Base-by-base conservation (phyloP, 2,329 filamentous ascomycete species). In the Shiraia bambusicola region DNA sequence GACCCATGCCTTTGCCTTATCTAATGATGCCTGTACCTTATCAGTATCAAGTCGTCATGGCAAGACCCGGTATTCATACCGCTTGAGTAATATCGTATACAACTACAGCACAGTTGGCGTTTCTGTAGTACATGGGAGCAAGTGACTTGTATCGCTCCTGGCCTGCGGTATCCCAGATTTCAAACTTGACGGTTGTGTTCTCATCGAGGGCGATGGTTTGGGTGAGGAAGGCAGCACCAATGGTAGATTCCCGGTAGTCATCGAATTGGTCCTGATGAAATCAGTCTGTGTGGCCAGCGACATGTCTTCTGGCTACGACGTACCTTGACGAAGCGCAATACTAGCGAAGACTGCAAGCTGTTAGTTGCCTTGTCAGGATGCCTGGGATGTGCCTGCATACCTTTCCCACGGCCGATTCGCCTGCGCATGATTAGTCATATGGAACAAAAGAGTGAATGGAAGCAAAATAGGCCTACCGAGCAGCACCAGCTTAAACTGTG, bases 61-160 rank as follows among this genome's bases (percentile, higher is more conserved):
- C 42, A 56, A 51, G 28, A 35, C 15, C 38, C 24, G 35, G 29
- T 17, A 16, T 32, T 73, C 87, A 50, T 84, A 98, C 93, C 57
- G 93, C 89, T 81, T 98, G 93, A 66, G 93, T 98, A 66, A 98
- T 97, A 74, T 98, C 93, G 73, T 98, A 98, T 56, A 98, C 93
- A 34, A 98, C 92, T 24, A 98, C 92, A 45, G 94, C 93, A 75
- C 93, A 97, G 81, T 98, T 97, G 59, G 94, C 94, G 70, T 98
- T 98, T 62, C 94, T 80, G 76, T 98, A 98, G 79, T 98, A 98
- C 93, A 98, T 98, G 61, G 93, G 93, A 25, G 93, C 93, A 56
- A 98, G 79, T 10, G 93, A 97, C 79, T 97, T 97, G 81, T 97
- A 98, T 66, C 94, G 84, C 75, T 98, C 93, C 76, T 98, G 93